These are phyloP conservation scores for Rubroboletus satanas DNA, from an alignment of 768 basidiomycete genomes.

Conservation along the genomic window DNA sequence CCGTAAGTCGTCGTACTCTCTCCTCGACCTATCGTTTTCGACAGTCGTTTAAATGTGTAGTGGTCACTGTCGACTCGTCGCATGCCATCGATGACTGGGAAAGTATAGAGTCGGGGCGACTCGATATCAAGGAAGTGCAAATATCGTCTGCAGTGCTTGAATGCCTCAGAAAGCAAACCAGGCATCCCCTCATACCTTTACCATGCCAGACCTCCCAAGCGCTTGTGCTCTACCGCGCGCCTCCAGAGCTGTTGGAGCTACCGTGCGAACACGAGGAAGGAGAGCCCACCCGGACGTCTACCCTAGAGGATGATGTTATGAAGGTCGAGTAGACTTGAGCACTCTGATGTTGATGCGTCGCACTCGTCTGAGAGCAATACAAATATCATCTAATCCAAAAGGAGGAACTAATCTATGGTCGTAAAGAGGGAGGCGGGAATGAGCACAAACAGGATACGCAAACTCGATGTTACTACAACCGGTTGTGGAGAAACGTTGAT, in stretches of 20 bases:
- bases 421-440: constrained; percentile 14
- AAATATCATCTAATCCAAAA: constrained; percentile 26
- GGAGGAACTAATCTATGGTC: constrained; percentile 25
- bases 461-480: constrained; percentile 14
- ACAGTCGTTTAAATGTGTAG: neutral
- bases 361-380: constrained; percentile 16
- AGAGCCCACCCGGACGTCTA: neutral
- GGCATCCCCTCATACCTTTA: constrained; percentile 20
- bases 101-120: constrained; percentile 22
- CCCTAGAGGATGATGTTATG: constrained; percentile 45
- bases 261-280: constrained; percentile 1
- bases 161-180: constrained; percentile 37
- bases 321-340: constrained; percentile 41
- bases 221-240: constrained; percentile 52
- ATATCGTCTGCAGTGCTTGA: constrained; percentile 47
- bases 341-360: constrained; percentile 3
- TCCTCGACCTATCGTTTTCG: neutral
- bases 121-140: constrained; percentile 28
- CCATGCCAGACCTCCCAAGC: constrained; percentile 36
- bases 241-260: neutral
- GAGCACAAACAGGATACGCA: constrained; percentile 22
- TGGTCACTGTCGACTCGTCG: constrained; percentile 6
- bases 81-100: constrained; percentile 11
- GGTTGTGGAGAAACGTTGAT: constrained; percentile 4
- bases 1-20: constrained; percentile 38